Conservation (phyloP, 768 basidiomycete species). For the Ephemerocybe angulata region DNA sequence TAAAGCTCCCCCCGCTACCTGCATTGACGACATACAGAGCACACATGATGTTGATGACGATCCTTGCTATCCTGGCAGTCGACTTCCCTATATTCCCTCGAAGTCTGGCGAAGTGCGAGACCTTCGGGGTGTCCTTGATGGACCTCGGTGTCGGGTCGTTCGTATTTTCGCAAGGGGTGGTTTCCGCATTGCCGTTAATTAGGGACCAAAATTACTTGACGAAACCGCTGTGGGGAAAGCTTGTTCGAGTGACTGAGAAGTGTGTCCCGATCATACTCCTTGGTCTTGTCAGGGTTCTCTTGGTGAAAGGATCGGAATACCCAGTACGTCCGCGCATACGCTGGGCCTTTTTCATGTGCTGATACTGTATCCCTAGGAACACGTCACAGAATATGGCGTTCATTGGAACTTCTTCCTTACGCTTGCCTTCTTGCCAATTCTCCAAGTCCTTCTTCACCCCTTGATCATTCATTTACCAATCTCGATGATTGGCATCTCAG, state of each 20-base stretch:
- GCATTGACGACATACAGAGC: slow-evolving; percentile 86
- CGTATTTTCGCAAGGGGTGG: slow-evolving; percentile 91
- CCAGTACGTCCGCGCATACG: slow-evolving; percentile 58
- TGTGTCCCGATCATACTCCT: slow-evolving; percentile 64
- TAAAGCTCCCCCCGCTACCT: slow-evolving; percentile 49
- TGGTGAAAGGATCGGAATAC: slow-evolving; percentile 93
- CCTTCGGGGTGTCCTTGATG: slow-evolving; percentile 96
- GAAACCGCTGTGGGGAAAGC: slow-evolving; percentile 46
- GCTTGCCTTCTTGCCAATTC: slow-evolving; percentile 71
- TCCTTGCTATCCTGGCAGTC: slow-evolving; percentile 89
- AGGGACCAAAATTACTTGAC: slow-evolving; percentile 56
- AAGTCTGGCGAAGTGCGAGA: slow-evolving; percentile 85
- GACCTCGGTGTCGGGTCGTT: slow-evolving; percentile 97
- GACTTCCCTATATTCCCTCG: slow-evolving; percentile 94
- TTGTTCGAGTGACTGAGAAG: slow-evolving; percentile 51
- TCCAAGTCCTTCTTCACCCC: slow-evolving; percentile 69
- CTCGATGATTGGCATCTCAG: slow-evolving; percentile 55
- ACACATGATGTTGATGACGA: slow-evolving; percentile 93
- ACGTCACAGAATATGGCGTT: slow-evolving; percentile 90
- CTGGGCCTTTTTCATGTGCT: background rate
- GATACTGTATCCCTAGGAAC: slow-evolving; percentile 53
- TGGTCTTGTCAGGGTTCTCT: slow-evolving; percentile 71
- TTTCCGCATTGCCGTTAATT: slow-evolving; percentile 80
- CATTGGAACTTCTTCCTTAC: slow-evolving; percentile 99
- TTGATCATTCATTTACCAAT: slow-evolving; percentile 55